Base-by-base conservation (phyloP, 306 rosid species). In the Senna tora region DNA sequence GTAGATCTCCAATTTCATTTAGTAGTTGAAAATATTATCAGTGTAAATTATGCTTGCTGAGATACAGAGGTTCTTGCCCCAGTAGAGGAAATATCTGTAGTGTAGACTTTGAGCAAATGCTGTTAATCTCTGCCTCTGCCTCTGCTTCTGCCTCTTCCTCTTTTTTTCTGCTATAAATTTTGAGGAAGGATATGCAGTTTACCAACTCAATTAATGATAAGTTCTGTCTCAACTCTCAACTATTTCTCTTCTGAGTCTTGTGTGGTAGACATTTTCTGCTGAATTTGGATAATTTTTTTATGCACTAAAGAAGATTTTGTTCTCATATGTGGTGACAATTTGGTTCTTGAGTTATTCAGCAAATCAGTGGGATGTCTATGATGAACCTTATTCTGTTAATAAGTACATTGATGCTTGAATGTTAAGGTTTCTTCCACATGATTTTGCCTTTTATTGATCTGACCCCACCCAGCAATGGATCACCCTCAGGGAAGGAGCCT, bases 31-130 rank as follows among this genome's bases (percentile, higher is more conserved):
- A 49, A 14, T 60, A 25, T 59, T 57, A 53, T 66, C 7, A 38
- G 14, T 63, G 71, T 60, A 76, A 33, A 52, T 71, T 73, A 58
- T 73, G 79, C 81, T 3, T 65, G 79, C 61, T 59, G 58, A 22
- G 71, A 41, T 58, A 28, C 41, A 5, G 12, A 47, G 72, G 76
- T 74, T 80, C 66, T 47, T 69, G 81, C 77, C 54, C 66, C 70
- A 55, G 69, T 30, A 30, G 67, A 36, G 69, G 65, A 9, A 54
- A 45, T 57, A 45, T 50, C 56, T 11, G 4, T 63, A 22, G 65
- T 9, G 5, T 68, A 38, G 62, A 75, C 58, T 32, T 19, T 9
- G 53, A 66, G 63, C 36, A 36, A 71, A 39, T 11, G 39, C 5
- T 36, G 8, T 33, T 6, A 33, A 6, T 33, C 38, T 67, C 64